A percentile compares a stretch with the other conserved stretches of the same genome.
Evolutionary conservation across 805 yeast genomes (phyloP).

Genomic region (Metschnikowia picachoensis): DNA sequence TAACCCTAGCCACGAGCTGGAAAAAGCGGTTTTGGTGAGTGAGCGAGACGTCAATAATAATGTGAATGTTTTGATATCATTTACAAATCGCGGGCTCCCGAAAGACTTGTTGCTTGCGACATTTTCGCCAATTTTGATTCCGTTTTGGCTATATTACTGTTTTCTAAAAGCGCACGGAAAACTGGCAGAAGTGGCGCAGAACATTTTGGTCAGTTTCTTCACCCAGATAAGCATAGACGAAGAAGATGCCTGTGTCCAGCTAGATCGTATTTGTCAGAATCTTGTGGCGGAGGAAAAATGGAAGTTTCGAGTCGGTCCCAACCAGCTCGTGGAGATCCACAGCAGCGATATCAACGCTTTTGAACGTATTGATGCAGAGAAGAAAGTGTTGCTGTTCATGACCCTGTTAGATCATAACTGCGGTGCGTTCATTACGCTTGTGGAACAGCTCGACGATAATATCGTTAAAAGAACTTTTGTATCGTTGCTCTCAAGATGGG

Average conservation of each 20-base stretch:
- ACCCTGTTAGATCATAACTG: constrained; percentile 26
- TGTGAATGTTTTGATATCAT: constrained; percentile 61
- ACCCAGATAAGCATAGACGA: constrained; percentile 19
- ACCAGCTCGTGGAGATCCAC: constrained; percentile 32
- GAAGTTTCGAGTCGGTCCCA: constrained; percentile 42
- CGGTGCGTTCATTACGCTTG: constrained; percentile 33
- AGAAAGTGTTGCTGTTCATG: constrained; percentile 28
- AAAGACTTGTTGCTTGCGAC: constrained; percentile 23
- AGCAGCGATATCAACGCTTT: constrained; percentile 1
- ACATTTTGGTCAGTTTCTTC: constrained; percentile 38
- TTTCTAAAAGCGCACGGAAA: constrained; percentile 31
- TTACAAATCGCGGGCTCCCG: constrained; percentile 42
- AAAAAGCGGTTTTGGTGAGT: constrained; percentile 28
- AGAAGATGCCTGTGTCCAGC: constrained; percentile 12
- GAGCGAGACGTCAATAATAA: constrained; percentile 56
- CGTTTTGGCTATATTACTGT: constrained; percentile 45
- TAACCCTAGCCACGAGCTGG: constrained; percentile 26
- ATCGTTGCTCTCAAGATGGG: constrained; percentile 57
- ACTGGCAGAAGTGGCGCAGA: constrained; percentile 32
- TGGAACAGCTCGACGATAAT: constrained; percentile 48
- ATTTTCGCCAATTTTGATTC: constrained; percentile 29
- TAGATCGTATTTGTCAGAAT: constrained; percentile 33
- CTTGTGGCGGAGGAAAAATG: constrained; percentile 32
- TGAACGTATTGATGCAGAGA: constrained; percentile 17
- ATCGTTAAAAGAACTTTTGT: constrained; percentile 47